Conservation (phyloP, 495 filamentous ascomycete species). For the Penicillium argentinense region DNA sequence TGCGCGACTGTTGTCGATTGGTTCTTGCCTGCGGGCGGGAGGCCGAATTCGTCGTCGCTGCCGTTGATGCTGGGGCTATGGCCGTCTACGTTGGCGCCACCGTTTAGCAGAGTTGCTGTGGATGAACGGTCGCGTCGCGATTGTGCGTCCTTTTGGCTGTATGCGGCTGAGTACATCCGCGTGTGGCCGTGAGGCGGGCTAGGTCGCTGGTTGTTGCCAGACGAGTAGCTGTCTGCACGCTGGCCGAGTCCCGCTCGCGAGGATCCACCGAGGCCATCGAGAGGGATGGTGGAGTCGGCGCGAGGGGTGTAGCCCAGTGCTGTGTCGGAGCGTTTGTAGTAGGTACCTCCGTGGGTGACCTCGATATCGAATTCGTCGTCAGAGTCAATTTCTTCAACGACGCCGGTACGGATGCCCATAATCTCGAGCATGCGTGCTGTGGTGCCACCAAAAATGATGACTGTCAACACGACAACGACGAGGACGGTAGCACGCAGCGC, state of each 20-base stretch:
- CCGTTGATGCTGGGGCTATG: slow-evolving; percentile 50
- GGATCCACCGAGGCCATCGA: slow-evolving; percentile 48
- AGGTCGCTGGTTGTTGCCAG: slow-evolving; percentile 50
- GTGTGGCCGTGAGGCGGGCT: slow-evolving; percentile 44
- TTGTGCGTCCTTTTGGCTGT: slow-evolving; percentile 35
- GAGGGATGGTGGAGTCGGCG: slow-evolving; percentile 53
- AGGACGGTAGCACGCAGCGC: slow-evolving; percentile 87
- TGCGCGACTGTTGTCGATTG: slow-evolving; percentile 60
- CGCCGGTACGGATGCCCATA: slow-evolving; percentile 87
- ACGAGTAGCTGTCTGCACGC: slow-evolving; percentile 51
- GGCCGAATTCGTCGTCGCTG: slow-evolving; percentile 55
- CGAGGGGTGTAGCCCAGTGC: slow-evolving; percentile 75
- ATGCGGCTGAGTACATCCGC: slow-evolving; percentile 65
- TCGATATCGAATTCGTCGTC: slow-evolving; percentile 99
- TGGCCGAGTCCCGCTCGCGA: slow-evolving; percentile 29
- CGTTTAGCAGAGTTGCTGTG: slow-evolving; percentile 38
- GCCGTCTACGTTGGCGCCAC: slow-evolving; percentile 28
- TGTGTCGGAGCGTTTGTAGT: slow-evolving; percentile 70
- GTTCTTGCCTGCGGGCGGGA: slow-evolving; percentile 50
- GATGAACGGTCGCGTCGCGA: slow-evolving; percentile 42
- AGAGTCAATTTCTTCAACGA: slow-evolving; percentile 93
- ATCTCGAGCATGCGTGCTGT: slow-evolving; percentile 99
- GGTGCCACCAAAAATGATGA: slow-evolving; percentile 97
- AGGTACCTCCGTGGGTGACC: slow-evolving; percentile 69
- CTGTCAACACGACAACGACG: slow-evolving; percentile 94